Base-by-base conservation (phyloP, 352 stramenopile genomes). In the Globisporangium canariense region DNA sequence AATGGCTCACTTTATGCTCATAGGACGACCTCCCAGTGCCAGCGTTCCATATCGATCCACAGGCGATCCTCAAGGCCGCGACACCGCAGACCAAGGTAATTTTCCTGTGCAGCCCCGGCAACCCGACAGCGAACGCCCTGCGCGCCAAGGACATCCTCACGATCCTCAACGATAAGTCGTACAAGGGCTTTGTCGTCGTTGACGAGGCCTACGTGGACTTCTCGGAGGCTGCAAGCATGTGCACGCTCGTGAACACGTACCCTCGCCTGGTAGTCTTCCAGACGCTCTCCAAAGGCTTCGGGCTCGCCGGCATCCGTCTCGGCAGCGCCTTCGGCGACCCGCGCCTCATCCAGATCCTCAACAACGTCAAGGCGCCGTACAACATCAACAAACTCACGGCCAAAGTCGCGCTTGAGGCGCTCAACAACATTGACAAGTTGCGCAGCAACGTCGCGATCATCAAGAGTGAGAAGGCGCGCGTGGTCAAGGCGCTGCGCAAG, bases 141-240 rank as follows among this genome's bases (percentile, higher is more conserved):
- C 95, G 96, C 16, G 65, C 97, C 11, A 75, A 81, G 22, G 90
- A 98, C 50, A 87, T 99, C 40, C 69, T 97, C 67, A 84, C 81
- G 25, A 86, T 99, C 65, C 78, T 98, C 25, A 74, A 94, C 28
- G 83, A 78, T 16, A 75, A 85, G 81, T 76, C 77, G 43, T 97
- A 94, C 70, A 89, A 88, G 76, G 90, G 93, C 32, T 90, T 99
- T 38, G 88, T 99, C n/a, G 95, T 99, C 36, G 96, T 99, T 16
- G 97, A 99, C 69, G 97, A 99, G 77, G 97, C 97, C 0, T 99
- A 99, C 76, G 88, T 99, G 28, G 97, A 99, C 74, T 99, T 99
- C 75, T 83, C 85, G 8, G 81, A 88, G 13, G 76, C 74, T 9
- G 60, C 73, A 10, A 95, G 85, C 40, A 73, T 94, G 30, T 93